phyloP scores from a whole-genome alignment of 139 green algal species.

The Auxenochlorella pyrenoidosa region DNA sequence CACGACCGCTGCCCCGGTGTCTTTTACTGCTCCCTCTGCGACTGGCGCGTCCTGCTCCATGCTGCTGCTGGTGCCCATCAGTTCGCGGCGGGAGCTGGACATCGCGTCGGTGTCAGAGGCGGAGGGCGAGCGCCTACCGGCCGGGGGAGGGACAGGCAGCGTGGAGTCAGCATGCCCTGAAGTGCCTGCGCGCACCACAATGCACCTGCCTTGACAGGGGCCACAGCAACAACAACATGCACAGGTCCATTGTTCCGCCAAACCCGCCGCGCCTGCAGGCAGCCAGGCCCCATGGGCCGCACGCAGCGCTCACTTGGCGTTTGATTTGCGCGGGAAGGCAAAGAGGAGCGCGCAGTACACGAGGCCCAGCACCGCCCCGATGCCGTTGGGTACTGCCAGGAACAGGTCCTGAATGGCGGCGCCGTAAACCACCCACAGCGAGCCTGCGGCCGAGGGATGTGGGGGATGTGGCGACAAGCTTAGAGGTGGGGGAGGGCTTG shows the following conservation, averaged over 20 bases:
- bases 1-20: neutral
- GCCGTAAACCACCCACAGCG: slow-evolving; percentile 57
- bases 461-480: neutral
- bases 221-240: too few species aligned
- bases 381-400: slow-evolving; percentile 66
- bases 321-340: neutral
- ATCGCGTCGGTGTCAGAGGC: neutral
- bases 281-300: neutral
- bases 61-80: neutral
- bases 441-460: neutral
- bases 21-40: too few species aligned
- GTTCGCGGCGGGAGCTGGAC: neutral
- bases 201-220: too few species aligned
- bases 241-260: too few species aligned
- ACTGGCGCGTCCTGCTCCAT: neutral
- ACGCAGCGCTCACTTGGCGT: neutral
- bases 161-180: too few species aligned
- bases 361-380: slow-evolving; percentile 21
- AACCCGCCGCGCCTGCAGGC: too few species aligned
- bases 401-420: slow-evolving; percentile 64
- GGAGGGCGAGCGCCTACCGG: slow-evolving; percentile 15
- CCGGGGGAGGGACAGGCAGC: too few species aligned
- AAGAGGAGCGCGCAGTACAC: slow-evolving; percentile 19
- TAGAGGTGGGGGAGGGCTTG: neutral
- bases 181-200: too few species aligned